A percentile compares a stretch with the other conserved stretches of the same genome.
Conservation (phyloP, 352 stramenopile genomes). For the Lagenidium giganteum region DNA sequence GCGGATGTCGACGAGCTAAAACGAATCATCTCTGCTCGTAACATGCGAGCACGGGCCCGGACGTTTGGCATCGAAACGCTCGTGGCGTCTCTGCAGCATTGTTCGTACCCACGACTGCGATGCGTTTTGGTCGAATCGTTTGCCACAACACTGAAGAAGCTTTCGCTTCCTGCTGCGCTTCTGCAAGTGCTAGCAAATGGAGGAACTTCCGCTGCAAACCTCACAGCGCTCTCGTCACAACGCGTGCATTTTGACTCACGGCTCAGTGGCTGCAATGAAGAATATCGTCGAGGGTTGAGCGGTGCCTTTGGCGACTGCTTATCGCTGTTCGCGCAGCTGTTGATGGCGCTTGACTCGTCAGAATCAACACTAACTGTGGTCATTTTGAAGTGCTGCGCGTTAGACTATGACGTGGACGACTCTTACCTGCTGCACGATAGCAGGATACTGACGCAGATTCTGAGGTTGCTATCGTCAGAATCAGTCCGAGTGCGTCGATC, state of each 20-base stretch:
- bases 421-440: constrained; percentile 67
- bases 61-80: constrained; percentile 47
- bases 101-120: constrained; percentile 19
- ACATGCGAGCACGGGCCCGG: constrained; percentile 37
- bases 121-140: constrained; percentile 49
- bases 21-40: constrained; percentile 36
- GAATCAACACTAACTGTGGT: too few species aligned
- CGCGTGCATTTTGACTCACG: constrained; percentile 53
- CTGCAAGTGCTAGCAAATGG: too few species aligned
- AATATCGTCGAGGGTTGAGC: constrained; percentile 33
- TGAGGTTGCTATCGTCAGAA: constrained; percentile 45
- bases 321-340: constrained; percentile 21
- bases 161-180: constrained; percentile 26
- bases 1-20: constrained; percentile 53
- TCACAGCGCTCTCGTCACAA: constrained; percentile 13
- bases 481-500: constrained; percentile 34
- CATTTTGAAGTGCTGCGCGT: constrained; percentile 45
- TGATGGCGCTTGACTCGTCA: constrained; percentile 20
- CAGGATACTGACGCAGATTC: constrained; percentile 41
- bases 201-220: too few species aligned
- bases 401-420: constrained; percentile 79
- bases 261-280: constrained; percentile 47
- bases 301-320: constrained; percentile 46
- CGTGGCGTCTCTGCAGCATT: constrained; percentile 20
- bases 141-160: constrained; percentile 29